Evolutionary conservation across 106 monocot species (phyloP), one percentile per base, ranked within the genome.

Genomic region (Dendrobium nobile): DNA sequence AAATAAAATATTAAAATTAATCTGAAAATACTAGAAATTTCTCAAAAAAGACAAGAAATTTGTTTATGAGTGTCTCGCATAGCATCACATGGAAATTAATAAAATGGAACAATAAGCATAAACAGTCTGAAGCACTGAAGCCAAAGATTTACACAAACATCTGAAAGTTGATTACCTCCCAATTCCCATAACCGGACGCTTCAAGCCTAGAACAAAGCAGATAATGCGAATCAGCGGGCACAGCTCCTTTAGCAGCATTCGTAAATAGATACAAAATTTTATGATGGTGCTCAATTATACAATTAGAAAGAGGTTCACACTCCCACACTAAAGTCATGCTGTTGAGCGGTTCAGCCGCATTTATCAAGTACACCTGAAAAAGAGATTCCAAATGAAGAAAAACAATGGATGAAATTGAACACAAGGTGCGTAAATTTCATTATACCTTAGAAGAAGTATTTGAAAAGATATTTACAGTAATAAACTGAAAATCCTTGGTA

Each of bases 361-460:
- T 88, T 92, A 99, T 99, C 83, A 99, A 90, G 82, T 91, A 91
- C 10, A 99, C 95, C 98, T 99, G 79, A 89, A 85, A 87, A 65
- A 26, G 47, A 84, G 80, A 48, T 51, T 54, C 70, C 48, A 44
- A 79, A 78, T 83, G 82, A 61, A 75, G 17, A 80, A 43, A 24
- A 27, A 80, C 82, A 37, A 43, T 9, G 41, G 10, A 77, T 45
- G 4, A 41, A 77, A 76, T 6, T 41, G 7, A 20, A 78, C 17
- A 41, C 24, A 48, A 48, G 48, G 24, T 51, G 22, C 45, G 13
- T 48, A 48, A 77, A 74, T 73, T 78, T 65, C 78, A 54, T 48
- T 61, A 77, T 94, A 95, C 98, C 98, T 95, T 99, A 64, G 98
- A 90, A 72, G 76, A 93, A 83, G 80, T 84, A 82, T 87, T 87